These are phyloP conservation scores for Ensete glaucum DNA, from an alignment of 176 grass and related monocot species.

Conservation along the genomic window DNA sequence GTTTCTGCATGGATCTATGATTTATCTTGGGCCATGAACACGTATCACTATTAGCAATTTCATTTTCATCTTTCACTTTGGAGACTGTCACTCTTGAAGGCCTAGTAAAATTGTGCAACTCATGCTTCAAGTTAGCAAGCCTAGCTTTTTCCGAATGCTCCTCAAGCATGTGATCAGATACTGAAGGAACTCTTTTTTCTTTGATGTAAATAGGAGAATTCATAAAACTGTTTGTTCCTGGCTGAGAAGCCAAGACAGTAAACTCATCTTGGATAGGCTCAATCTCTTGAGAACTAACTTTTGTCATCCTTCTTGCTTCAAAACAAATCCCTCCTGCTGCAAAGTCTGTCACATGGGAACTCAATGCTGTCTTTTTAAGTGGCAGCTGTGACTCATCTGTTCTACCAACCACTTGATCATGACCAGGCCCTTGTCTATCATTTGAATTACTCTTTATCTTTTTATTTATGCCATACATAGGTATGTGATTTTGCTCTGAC, in stretches of 20 bases:
- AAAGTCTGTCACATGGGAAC: constrained; percentile 5
- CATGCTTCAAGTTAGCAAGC: not conserved
- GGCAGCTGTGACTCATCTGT: no score
- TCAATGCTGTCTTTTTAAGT: not conserved
- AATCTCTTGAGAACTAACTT: not conserved
- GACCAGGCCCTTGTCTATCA: not conserved
- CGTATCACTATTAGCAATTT: not conserved
- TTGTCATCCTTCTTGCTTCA: not conserved
- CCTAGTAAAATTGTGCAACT: not conserved
- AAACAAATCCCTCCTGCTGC: not conserved
- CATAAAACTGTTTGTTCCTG: not conserved
- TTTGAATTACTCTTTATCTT: not conserved
- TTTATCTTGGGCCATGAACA: not conserved
- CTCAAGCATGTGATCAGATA: not conserved
- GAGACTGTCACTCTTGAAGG: not conserved
- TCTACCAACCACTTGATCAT: not conserved
- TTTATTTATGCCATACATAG: constrained; percentile 1
- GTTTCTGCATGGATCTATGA: not conserved
- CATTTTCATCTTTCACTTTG: not conserved
- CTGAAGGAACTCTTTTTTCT: not conserved
- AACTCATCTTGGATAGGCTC: not conserved
- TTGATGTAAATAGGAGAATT: not conserved
- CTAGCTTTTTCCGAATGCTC: not conserved
- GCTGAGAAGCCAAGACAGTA: not conserved
- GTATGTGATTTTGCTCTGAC: not conserved